Conservation (phyloP, 345 rosid genomes). For the Limnanthes douglasii region DNA sequence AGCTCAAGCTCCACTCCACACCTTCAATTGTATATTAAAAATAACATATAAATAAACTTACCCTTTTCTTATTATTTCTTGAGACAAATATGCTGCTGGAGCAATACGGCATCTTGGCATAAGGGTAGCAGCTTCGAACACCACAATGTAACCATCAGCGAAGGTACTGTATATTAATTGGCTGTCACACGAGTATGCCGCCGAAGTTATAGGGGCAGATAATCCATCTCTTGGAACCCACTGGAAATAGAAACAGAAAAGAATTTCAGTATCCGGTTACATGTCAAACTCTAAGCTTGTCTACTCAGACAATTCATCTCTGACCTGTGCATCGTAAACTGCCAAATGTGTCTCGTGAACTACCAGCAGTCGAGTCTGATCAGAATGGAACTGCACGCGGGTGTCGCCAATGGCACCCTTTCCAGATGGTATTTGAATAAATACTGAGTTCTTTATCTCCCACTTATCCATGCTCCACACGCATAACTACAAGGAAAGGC, state of each 20-base stretch:
- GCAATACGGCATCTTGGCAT: slow-evolving; percentile 60
- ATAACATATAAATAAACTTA: no score
- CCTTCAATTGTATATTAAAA: no score
- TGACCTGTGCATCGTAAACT: slow-evolving; percentile 69
- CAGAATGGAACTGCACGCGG: slow-evolving; percentile 62
- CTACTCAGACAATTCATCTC: slow-evolving; percentile 27
- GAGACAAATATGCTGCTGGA: slow-evolving; percentile 46
- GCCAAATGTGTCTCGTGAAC: slow-evolving; percentile 81
- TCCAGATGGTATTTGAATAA: slow-evolving; percentile 54
- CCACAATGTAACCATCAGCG: slow-evolving; percentile 57
- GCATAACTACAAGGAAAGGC: slow-evolving; percentile 32
- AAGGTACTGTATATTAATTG: slow-evolving; percentile 60
- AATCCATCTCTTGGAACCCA: slow-evolving; percentile 69
- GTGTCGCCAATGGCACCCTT: slow-evolving; percentile 56
- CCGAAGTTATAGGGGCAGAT: slow-evolving; percentile 60
- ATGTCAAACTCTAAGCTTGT: neutral
- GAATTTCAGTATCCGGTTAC: neutral
- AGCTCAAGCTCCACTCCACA: no score
- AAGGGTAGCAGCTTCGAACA: slow-evolving; percentile 60
- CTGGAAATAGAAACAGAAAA: slow-evolving; percentile 16
- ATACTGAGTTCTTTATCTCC: slow-evolving; percentile 64
- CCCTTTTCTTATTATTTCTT: no score
- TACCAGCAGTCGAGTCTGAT: slow-evolving; percentile 57
- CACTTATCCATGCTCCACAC: slow-evolving; percentile 82
- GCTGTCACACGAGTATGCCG: slow-evolving; percentile 66